Conservation (phyloP, 2,329 filamentous ascomycete genomes). For the Fusarium sororula region DNA sequence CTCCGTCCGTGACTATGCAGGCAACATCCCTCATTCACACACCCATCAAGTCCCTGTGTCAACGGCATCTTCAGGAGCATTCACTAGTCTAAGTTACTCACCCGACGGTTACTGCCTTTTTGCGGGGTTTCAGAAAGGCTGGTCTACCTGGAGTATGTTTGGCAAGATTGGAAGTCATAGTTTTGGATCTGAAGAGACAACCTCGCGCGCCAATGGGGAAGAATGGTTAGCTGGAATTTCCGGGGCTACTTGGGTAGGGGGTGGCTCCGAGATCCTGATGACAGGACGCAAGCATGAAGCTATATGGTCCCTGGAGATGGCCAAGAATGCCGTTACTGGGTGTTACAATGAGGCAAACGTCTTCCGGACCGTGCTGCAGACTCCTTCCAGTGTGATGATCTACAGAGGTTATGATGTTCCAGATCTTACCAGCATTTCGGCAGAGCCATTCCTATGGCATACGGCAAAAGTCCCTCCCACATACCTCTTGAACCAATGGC, state of each 20-base stretch:
- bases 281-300: slow-evolving; percentile 76
- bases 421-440: slow-evolving; percentile 89
- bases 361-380: slow-evolving; percentile 87
- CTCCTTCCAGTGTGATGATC: slow-evolving; percentile 86
- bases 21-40: slow-evolving; percentile 90
- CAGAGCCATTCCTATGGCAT: slow-evolving; percentile 95
- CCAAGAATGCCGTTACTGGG: slow-evolving; percentile 89
- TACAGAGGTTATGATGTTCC: slow-evolving; percentile 94
- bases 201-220: slow-evolving; percentile 76
- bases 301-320: slow-evolving; percentile 90
- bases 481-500: slow-evolving; percentile 94
- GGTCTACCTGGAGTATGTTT: slow-evolving; percentile 98
- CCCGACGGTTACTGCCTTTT: slow-evolving; percentile 97
- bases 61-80: slow-evolving; percentile 69
- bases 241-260: slow-evolving; percentile 85
- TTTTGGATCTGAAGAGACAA: slow-evolving; percentile 74
- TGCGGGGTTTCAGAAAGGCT: slow-evolving; percentile 89
- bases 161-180: slow-evolving; percentile 88
- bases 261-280: slow-evolving; percentile 86
- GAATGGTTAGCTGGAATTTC: slow-evolving; percentile 83
- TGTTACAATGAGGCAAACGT: slow-evolving; percentile 94
- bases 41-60: slow-evolving; percentile 76
- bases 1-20: slow-evolving; percentile 89
- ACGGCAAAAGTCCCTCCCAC: slow-evolving; percentile 83
- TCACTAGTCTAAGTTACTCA: slow-evolving; percentile 85